Base-by-base conservation (phyloP, 306 rosid species). In the Cucurbita pepo region DNA sequence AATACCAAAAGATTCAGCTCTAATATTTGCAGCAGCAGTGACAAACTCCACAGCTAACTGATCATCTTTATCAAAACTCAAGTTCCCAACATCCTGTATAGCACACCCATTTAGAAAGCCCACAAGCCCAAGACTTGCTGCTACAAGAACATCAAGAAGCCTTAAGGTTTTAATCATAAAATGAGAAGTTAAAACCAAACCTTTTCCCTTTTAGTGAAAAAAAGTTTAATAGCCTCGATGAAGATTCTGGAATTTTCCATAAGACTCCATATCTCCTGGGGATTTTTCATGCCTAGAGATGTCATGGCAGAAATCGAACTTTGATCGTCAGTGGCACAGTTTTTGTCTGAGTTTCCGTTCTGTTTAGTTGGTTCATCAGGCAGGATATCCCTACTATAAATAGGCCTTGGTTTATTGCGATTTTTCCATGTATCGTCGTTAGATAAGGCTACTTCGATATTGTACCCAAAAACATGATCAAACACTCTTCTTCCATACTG, bases 31-130 rank as follows among this genome's bases (percentile, higher is more conserved):
- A 77, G 99, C 95, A 57, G 97, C 91, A 74, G 99, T 91, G 69
- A 95, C 99, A 84, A 95, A 86, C 69, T 95, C 99, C 38, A 95
- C 99, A 36, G 99, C 97, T 75, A 95, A 84, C 77, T 95, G 99
- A 78, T 95, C 99, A 81, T 95, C 99, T 88, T 95, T 95, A 79
- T 91, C 99, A 88, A 95, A 95, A 77, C 86, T 80, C 79, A 95
- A 73, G 81, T 89, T 85, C 72, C 99, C 99, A 81, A 95, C 76
- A 55, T 88, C 99, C 99, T 95, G 87, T 55, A 63, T 56, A 58
- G 19, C 75, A 25, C 34, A 3, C 15, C 52, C 73, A 51, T 65
- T 76, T 22, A 66, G 36, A 5, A 44, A 22, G 37, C 53, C 45
- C 3, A 19, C 50, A 38, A 40, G 30, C 52, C 11, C 6, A 50